Base-by-base conservation (phyloP, 768 basidiomycete species). In the Mycena venus region DNA sequence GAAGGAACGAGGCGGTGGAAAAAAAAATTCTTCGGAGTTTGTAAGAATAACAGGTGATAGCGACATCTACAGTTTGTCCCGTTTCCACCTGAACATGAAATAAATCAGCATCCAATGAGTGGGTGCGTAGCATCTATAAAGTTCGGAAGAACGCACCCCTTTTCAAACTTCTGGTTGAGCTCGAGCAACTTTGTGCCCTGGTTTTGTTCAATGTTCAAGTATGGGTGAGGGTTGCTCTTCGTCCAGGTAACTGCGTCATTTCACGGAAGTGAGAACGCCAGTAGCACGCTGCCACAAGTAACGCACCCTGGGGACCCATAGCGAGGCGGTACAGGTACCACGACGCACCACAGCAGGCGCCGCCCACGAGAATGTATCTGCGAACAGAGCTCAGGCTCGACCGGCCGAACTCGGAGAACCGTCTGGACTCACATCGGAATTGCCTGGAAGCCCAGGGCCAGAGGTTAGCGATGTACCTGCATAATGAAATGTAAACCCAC, bases 161-260 rank as follows among this genome's bases (percentile, higher is more conserved):
- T 93, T 10, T 92, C 88, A 78, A 96, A 95, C 78, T 90, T 92
- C 81, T 93, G 91, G 85, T 92, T 91, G 44, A 94, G 89, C 53
- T 88, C 82, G 80, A 91, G 78, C 72, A 96, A 53, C 85, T 96
- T 96, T 65, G 89, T 94, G 76, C 90, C 90, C 83, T 96, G 91
- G 79, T 93, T 88, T 44, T 88, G 91, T 81, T 94, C 88, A 81
- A 96, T 89, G 69, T 90, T 88, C 84, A 95, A 95, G 94, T 95
- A 97, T n/a, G 96, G 96, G 25, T 92, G 92, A 40, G 95, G 95
- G 88, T 97, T 97, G 82, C 55, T 89, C 78, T 89, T 90, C 68
- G 89, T 88, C 89, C 90, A 90, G 75, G 89, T 80, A 62, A 89
- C 90, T 90, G 68, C n/a, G 29, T 49, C 53, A 32, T 55, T 31